A percentile compares a stretch with the other conserved stretches of the same genome.
These are phyloP conservation scores for Daldinia childiae DNA, from an alignment of 495 filamentous ascomycete genomes.

Conservation along the genomic window DNA sequence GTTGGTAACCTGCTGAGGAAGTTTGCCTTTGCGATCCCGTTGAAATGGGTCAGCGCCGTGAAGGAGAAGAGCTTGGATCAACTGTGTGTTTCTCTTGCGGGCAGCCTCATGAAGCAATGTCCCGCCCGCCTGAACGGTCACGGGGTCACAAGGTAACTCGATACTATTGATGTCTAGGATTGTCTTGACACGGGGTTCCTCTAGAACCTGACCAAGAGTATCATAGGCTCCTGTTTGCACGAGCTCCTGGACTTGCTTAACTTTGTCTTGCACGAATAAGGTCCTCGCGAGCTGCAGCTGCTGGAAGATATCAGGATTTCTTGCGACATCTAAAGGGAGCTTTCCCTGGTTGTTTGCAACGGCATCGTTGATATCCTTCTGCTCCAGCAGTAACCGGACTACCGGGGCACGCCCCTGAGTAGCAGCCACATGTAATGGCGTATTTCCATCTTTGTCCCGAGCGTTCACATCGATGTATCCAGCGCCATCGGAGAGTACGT, in stretches of 20 bases:
- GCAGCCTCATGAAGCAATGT: conserved; percentile 95
- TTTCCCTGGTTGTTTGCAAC: conserved; percentile 89
- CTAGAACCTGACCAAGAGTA: conserved; percentile 76
- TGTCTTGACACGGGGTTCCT: conserved; percentile 83
- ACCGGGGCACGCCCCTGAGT: conserved; percentile 80
- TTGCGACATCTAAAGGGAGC: conserved; percentile 85
- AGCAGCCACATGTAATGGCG: conserved; percentile 88
- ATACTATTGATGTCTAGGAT: conserved; percentile 89
- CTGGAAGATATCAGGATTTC: conserved; percentile 93
- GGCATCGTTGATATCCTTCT: conserved; percentile 85
- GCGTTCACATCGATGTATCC: conserved; percentile 83
- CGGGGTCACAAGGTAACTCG: conserved; percentile 84
- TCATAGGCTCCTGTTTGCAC: conserved; percentile 78
- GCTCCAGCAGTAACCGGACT: conserved; percentile 81
- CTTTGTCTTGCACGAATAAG: conserved; percentile 85
- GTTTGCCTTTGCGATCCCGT: conserved; percentile 91
- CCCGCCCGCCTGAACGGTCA: conserved; percentile 78
- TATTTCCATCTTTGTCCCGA: conserved; percentile 91
- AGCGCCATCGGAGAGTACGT: conserved; percentile 77
- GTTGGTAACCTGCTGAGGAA: conserved; percentile 97
- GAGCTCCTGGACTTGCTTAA: conserved; percentile 81
- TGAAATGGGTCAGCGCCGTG: conserved; percentile 98
- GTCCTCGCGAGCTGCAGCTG: conserved; percentile 91
- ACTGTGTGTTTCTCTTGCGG: conserved; percentile 78
- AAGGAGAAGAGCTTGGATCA: conserved; percentile 88